Percentiles rank a stretch among this genome's conserved stretches.
Evolutionary conservation across 2,329 filamentous ascomycete species (phyloP).

Genomic region (Hirsutella minnesotensis): DNA sequence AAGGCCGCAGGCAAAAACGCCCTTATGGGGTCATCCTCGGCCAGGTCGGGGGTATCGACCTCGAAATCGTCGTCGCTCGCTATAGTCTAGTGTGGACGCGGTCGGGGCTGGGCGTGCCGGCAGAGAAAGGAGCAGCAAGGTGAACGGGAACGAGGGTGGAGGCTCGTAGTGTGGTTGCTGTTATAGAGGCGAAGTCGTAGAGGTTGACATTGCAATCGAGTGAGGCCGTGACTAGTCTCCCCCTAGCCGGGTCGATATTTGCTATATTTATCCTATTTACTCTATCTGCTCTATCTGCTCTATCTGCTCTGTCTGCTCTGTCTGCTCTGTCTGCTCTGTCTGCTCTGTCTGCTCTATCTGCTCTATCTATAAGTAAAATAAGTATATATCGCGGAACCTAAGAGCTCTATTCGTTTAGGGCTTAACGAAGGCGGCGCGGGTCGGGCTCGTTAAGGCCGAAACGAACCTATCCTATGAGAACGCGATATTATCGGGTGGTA

Average conservation of each 20-base stretch:
- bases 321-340: too few species aligned
- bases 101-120: neutral
- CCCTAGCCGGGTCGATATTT: constrained; percentile 81
- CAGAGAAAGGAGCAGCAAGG: constrained; percentile 2
- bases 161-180: constrained; percentile 76
- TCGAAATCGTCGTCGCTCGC: constrained; percentile 49
- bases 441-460: too few species aligned
- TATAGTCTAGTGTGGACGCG: constrained; percentile 25
- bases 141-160: neutral
- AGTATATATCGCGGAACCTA: too few species aligned
- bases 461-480: too few species aligned
- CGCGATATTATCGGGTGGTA: constrained; percentile 78
- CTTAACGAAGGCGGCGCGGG: too few species aligned
- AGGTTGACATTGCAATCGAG: constrained; percentile 86
- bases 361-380: too few species aligned
- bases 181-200: constrained; percentile 93
- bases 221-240: constrained; percentile 78
- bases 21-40: constrained; percentile 57
- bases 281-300: too few species aligned
- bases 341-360: too few species aligned
- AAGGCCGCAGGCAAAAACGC: constrained; percentile 74
- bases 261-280: too few species aligned
- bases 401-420: too few species aligned
- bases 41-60: constrained; percentile 40
- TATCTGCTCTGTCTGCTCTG: too few species aligned